These are phyloP conservation scores for Botrytis galanthina DNA, from an alignment of 2,329 filamentous ascomycete species.

Conservation along the genomic window DNA sequence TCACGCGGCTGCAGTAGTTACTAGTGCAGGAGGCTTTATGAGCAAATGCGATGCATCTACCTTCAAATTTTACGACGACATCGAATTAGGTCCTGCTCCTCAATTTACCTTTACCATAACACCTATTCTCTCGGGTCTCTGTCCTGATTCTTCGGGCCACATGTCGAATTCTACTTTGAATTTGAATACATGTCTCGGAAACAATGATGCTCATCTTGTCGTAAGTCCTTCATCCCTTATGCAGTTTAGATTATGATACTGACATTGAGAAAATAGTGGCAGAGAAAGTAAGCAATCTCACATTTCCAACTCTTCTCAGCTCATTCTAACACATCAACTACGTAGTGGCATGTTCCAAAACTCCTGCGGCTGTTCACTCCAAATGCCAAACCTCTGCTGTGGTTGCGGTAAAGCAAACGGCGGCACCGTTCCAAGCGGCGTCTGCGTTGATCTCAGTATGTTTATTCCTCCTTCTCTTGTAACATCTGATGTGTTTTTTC, in stretches of 20 bases:
- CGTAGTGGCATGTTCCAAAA: slow-evolving; percentile 18
- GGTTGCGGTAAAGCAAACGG: slow-evolving; percentile 2
- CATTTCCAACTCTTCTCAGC: not conserved
- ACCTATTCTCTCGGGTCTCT: slow-evolving; percentile 10
- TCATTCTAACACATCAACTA: not conserved
- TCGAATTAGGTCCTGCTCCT: slow-evolving; percentile 7
- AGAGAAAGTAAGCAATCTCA: not conserved
- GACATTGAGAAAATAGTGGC: not conserved
- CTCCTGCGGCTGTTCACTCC: slow-evolving; percentile 10
- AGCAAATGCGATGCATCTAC: slow-evolving; percentile 1
- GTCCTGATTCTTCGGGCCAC: not conserved
- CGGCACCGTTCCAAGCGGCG: not conserved
- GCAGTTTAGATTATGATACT: not conserved
- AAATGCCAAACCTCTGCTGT: slow-evolving; percentile 11
- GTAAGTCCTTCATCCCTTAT: not conserved
- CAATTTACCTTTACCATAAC: not conserved
- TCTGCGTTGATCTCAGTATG: slow-evolving; percentile 17
- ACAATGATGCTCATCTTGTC: slow-evolving; percentile 8
- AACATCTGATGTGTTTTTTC: not conserved
- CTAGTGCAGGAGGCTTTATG: not conserved
- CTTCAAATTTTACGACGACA: not conserved
- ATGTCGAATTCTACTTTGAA: slow-evolving; percentile 15
- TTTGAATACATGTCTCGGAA: slow-evolving; percentile 10
- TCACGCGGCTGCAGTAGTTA: not conserved
- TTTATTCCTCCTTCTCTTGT: not conserved